These are phyloP conservation scores for Scutellaria minor DNA, from an alignment of 257 asterid species.

Conservation along the genomic window DNA sequence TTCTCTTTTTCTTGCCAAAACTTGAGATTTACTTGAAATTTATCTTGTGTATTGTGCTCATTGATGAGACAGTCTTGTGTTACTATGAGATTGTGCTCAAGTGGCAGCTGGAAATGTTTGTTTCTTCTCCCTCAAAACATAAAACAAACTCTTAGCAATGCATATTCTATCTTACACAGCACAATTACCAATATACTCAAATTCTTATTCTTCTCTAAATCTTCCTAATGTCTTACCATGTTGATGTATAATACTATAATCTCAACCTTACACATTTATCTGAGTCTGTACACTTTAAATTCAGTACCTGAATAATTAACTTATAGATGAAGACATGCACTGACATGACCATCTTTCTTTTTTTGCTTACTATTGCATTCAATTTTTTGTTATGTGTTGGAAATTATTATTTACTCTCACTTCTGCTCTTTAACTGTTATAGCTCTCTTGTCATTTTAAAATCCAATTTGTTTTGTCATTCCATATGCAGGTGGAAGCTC, in stretches of 20 bases:
- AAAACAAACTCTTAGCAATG: not conserved
- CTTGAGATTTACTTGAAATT: not conserved
- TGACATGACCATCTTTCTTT: constrained; percentile 27
- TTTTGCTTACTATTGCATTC: constrained; percentile 20
- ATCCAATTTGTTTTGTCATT: constrained; percentile 31
- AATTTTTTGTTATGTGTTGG: constrained; percentile 8
- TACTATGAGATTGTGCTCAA: constrained; percentile 24
- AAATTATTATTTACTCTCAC: constrained; percentile 10
- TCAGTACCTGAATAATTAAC: constrained; percentile 9
- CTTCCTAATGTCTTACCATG: constrained; percentile 18
- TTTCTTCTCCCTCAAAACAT: not conserved
- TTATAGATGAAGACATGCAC: constrained; percentile 19
- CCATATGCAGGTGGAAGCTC: constrained; percentile 83
- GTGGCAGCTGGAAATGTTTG: not conserved
- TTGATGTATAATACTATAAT: constrained; percentile 1
- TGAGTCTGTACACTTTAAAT: constrained; percentile 16
- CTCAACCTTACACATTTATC: not conserved
- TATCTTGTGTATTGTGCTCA: not conserved
- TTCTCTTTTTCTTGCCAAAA: constrained; percentile 25
- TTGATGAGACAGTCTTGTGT: constrained; percentile 2
- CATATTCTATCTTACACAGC: not conserved
- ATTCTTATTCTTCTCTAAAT: not conserved
- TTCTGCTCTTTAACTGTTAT: constrained; percentile 8
- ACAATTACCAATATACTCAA: not conserved
- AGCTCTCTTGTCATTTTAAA: constrained; percentile 23